Conservation (phyloP, 1,284 basidiomycete genomes). For the Rhodotorula mucilaginosa region DNA sequence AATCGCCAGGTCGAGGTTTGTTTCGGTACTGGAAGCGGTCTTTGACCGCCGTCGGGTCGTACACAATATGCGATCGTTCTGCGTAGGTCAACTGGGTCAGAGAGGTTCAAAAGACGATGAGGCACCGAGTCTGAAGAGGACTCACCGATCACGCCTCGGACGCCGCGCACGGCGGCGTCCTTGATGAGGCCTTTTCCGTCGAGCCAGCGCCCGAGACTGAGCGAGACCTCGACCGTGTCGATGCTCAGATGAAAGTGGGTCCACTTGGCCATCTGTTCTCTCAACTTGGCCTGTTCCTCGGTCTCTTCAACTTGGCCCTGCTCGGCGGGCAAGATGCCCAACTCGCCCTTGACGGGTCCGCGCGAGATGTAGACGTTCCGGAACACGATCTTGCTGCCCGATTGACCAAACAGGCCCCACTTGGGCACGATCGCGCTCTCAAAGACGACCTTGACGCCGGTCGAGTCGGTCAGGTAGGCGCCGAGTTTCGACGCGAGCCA, state of each 20-base stretch:
- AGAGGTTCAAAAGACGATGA: background rate
- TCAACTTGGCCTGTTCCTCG: constrained; percentile 25
- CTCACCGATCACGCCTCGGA: constrained; percentile 85
- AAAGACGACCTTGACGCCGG: constrained; percentile 91
- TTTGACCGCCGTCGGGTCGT: constrained; percentile 70
- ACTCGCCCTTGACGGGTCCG: constrained; percentile 49
- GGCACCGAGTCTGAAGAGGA: constrained; percentile 8
- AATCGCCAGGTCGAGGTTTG: constrained; percentile 72
- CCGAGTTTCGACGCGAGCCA: constrained; percentile 86
- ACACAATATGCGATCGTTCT: constrained; percentile 81
- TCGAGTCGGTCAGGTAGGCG: constrained; percentile 87
- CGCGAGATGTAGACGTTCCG: constrained; percentile 94
- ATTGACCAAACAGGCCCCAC: constrained; percentile 59
- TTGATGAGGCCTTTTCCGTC: constrained; percentile 92
- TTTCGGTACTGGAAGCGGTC: constrained; percentile 81
- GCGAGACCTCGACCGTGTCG: constrained; percentile 91
- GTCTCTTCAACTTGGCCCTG: constrained; percentile 15
- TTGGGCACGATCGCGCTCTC: constrained; percentile 97
- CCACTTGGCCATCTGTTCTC: constrained; percentile 56
- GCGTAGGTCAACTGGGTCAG: background rate
- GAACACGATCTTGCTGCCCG: constrained; percentile 90
- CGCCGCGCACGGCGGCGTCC: constrained; percentile 87
- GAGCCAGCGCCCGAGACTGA: constrained; percentile 90
- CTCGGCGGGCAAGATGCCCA: constrained; percentile 41
- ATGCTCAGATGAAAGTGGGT: constrained; percentile 87